Evolutionary conservation across 768 basidiomycete genomes (phyloP), one percentile per base, ranked within the genome.

Genomic region (Lyophyllum semitale): DNA sequence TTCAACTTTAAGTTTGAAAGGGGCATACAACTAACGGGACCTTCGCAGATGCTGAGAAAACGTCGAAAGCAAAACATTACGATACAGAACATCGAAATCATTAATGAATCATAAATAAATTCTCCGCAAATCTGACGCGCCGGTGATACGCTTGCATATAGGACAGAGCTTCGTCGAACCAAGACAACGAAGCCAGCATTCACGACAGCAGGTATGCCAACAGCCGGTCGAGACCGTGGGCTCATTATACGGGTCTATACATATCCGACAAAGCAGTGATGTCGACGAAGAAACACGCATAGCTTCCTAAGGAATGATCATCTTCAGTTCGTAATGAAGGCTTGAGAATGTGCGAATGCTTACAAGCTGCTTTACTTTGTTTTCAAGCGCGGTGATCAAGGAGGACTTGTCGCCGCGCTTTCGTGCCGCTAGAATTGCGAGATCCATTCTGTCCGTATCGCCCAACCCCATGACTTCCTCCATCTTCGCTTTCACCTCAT

Each of bases 111-210:
- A 91, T 60, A 93, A 71, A 72, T 91, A 93, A 51, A 93, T 77
- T 59, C 88, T 77, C 49, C 91, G 80, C 63, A 93, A 69, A 59
- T 92, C 90, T n/a, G 77, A 74, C 8, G 89, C 89, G 2, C 78
- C 77, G 25, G 91, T 93, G 52, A 93, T 93, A 47, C 91, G 82
- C 70, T 93, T 91, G 76, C 91, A 93, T 60, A 93, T 92, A 0
- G 91, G 91, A 66, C 91, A 93, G 15, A 93, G 77, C 64, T 86
- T 90, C 7, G 89, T 92, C 11, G 89, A 83, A 20, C 88, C 88
- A 40, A 93, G 76, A 68, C 91, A 92, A n/a, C 84, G 84, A 30
- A 93, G 70, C 91, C 91, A 93, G 68, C 91, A 93, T 63, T 84
- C 84, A 41, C 84, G 77, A 65, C 91, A 93, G 60, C 88, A 92